Conservation (phyloP, 805 yeast species). For the Myxozyma nipponensis region DNA sequence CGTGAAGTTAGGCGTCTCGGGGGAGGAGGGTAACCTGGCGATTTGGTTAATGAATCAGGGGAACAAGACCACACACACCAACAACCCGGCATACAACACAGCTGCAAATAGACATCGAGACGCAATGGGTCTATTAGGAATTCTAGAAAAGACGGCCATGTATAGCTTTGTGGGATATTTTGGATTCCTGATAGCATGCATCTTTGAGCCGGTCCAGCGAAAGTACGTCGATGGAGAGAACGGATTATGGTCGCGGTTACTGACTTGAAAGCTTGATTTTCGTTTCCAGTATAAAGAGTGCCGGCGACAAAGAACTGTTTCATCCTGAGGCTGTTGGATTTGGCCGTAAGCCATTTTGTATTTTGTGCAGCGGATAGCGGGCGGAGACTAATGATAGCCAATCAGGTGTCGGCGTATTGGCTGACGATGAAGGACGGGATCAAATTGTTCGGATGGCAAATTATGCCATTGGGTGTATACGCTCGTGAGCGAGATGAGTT, state of each 20-base stretch:
- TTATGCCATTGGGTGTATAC: conserved; percentile 18
- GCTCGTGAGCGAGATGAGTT: conserved; percentile 4
- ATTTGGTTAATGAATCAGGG: too few relatives aligned
- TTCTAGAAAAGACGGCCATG: too few relatives aligned
- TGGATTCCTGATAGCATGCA: conserved; percentile 1
- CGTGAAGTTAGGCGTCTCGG: too few relatives aligned
- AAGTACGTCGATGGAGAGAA: conserved; percentile 4
- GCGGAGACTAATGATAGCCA: conserved; percentile 2
- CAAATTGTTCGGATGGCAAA: conserved; percentile 21
- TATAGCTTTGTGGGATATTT: conserved; percentile 2
- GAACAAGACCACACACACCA: too few relatives aligned
- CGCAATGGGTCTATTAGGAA: too few relatives aligned
- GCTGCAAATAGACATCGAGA: too few relatives aligned
- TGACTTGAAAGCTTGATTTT: conserved; percentile 9
- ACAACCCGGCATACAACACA: too few relatives aligned
- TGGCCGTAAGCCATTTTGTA: conserved; percentile 7
- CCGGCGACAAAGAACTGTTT: conserved; percentile 10
- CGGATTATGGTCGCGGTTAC: background rate
- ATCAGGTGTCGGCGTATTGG: conserved; percentile 27
- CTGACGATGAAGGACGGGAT: conserved; percentile 11
- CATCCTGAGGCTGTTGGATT: conserved; percentile 22
- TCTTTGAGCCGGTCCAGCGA: conserved; percentile 20
- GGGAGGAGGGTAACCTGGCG: too few relatives aligned
- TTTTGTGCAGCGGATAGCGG: background rate
- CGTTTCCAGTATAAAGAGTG: conserved; percentile 5